Base-by-base conservation (phyloP, 1,284 basidiomycete species). In the Sanghuangporus weigelae region DNA sequence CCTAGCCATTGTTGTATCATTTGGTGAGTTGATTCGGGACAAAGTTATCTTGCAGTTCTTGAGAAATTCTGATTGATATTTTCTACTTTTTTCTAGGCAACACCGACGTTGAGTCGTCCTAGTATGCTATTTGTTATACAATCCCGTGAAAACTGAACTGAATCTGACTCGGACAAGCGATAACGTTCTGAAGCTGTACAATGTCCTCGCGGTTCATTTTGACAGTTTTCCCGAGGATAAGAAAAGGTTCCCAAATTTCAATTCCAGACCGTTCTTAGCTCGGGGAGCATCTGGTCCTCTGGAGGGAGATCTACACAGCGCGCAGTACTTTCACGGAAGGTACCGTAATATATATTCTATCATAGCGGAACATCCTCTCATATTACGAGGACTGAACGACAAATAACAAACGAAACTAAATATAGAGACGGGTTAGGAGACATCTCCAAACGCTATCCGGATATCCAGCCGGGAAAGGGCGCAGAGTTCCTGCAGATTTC, bases 261-360 rank as follows among this genome's bases (percentile, higher is more conserved):
- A 87, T 66, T 84, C 87, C 66, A 35, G 81, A 69, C 86, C 89
- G 0, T 80, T 91, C 55, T 78, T 92, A 63, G 87, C 83, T 0
- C 75, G 81, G 57, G 95, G 94, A 3, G 81, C 86, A 49, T 75
- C 78, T n/a, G 80, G 79, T 0, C 96, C 96, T 3, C 78, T 97
- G 2, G 81, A 85, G 57, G 95, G 95, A 3, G 83, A 85, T 31
- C 74, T 85, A 39, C 89, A 93, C 69, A 88, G 84, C 61, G 96
- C 96, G 11, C 84, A 90, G 67, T 97, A 96, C 73, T 96, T 98
- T 70, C 89, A 92, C 69, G 89, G 90, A 69, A 84, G 81, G 89
- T 84, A 62, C 75, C 68, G 31, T n/a, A 12, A 12, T 26, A 11
- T 12, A 35, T 10, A 26, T 8, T 53, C 51, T 7, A 26, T 12